These are phyloP conservation scores for Sphagnum magellanicum DNA, from an alignment of 228 moss, liverwort and hornwort species.

Conservation along the genomic window DNA sequence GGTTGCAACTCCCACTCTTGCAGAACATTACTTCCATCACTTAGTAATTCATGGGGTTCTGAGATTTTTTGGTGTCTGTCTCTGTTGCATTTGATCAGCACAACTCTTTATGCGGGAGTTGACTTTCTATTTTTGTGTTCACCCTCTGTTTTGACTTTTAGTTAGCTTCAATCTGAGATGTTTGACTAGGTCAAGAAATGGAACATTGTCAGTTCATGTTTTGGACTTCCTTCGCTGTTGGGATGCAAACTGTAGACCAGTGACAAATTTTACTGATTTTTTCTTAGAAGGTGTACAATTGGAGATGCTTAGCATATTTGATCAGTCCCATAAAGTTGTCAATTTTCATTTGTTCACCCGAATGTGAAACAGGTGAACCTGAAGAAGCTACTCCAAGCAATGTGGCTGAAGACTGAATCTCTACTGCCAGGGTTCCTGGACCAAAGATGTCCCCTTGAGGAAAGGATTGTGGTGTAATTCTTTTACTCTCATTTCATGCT, in stretches of 20 bases:
- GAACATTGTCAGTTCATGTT: not conserved
- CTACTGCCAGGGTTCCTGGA: not conserved
- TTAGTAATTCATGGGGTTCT: not conserved
- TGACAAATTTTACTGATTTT: not conserved
- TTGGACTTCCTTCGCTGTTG: not conserved
- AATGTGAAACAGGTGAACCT: conserved; percentile 19
- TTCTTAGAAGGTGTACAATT: not conserved
- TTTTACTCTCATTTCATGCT: conserved; percentile 13
- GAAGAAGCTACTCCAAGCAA: conserved; percentile 13
- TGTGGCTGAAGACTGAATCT: conserved; percentile 17
- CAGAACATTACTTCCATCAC: too few relatives aligned
- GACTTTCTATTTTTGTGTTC: not conserved
- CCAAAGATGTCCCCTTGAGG: conserved; percentile 15
- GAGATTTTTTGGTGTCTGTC: not conserved
- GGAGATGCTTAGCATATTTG: too few relatives aligned
- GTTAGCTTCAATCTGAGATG: not conserved
- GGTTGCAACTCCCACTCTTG: too few relatives aligned
- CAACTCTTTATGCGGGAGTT: not conserved
- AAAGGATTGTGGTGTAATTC: conserved; percentile 4
- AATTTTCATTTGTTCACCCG: too few relatives aligned
- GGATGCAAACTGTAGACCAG: not conserved
- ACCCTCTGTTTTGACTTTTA: not conserved
- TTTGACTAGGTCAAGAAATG: not conserved
- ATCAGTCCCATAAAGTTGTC: too few relatives aligned
- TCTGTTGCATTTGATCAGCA: not conserved